Evolutionary conservation across 768 basidiomycete species (phyloP), one percentile per base, ranked within the genome.

Genomic region (Infundibulicybe gibba): DNA sequence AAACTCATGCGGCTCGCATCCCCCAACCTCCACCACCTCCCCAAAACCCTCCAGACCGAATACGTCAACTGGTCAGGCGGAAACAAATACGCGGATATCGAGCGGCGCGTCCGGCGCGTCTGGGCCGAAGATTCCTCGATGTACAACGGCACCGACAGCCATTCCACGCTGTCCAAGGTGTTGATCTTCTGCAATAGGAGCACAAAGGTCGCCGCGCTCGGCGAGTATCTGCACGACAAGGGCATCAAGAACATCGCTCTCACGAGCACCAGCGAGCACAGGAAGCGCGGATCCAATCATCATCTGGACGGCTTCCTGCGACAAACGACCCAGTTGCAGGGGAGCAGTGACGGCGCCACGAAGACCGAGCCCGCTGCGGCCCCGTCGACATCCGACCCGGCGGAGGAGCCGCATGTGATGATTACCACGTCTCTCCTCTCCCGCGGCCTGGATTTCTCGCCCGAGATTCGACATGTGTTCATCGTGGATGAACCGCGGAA

Each of bases 361-460:
- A 48, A 53, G 38, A 43, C 41, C 17, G 57, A 45, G 16, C 42
- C 45, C 10, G 37, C 38, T 9, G 49, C 41, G 12, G 58, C 60
- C 11, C 53, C 33, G 13, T 37, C 17, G 19, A 48, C 19, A 20
- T 62, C 50, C 41, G 63, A 66, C 49, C 61, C 63, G 2, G 61
- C 68, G 40, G 57, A 66, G 6, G 64, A 65, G 0, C 81, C 86
- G 13, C 79, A 80, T 46, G 83, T 94, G 33, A 72, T 97, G 56
- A 75, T 95, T 45, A 94, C 94, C 31, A 97, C 94, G 0, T 94
- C 92, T 5, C 73, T 97, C 31, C 82, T 97, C 20, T 92, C 91
- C 9, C 80, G 94, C 15, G 94, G 94, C 1, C 77, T 95, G 1
- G 94, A 97, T 62, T 97, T 97, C 57, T 71, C 82, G 12, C 83